A percentile compares a stretch with the other conserved stretches of the same genome.
These are phyloP conservation scores for Stagonosporopsis rhizophila DNA, from an alignment of 2,329 filamentous ascomycete species.

Conservation along the genomic window DNA sequence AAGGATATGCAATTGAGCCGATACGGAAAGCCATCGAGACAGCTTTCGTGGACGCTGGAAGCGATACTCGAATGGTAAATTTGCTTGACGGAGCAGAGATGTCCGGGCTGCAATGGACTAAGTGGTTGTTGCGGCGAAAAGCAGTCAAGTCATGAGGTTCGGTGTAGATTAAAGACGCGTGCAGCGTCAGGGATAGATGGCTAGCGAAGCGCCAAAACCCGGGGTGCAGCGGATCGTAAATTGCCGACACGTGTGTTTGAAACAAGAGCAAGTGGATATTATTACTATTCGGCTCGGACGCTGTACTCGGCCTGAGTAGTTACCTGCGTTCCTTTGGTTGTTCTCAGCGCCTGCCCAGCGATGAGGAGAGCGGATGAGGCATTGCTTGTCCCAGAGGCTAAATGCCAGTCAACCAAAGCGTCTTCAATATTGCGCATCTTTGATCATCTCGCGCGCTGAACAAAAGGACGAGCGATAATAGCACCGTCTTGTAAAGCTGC, in stretches of 20 bases:
- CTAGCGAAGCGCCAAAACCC: constrained; percentile 13
- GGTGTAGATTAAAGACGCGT: constrained; percentile 11
- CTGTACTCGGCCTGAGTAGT: neutral
- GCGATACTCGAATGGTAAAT: neutral
- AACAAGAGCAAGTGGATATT: neutral
- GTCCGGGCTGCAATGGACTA: neutral
- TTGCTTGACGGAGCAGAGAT: neutral
- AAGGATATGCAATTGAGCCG: neutral
- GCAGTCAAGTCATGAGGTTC: constrained; percentile 9
- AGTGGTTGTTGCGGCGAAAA: neutral
- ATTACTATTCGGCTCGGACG: neutral
- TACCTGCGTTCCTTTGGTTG: neutral
- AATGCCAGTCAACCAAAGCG: neutral
- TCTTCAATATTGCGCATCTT: neutral
- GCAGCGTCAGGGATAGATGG: neutral
- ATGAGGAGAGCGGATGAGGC: too few relatives aligned
- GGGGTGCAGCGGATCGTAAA: constrained; percentile 9
- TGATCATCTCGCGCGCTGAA: neutral
- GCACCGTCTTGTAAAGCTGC: too few relatives aligned
- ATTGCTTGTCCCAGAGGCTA: neutral
- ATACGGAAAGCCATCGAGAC: neutral
- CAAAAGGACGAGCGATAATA: neutral
- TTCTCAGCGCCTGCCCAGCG: neutral
- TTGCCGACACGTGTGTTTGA: constrained; percentile 1
- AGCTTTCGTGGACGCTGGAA: neutral